These are phyloP conservation scores for Gamsiella multidivaricata DNA, from an alignment of 192 early-diverging fungal species.

Conservation along the genomic window DNA sequence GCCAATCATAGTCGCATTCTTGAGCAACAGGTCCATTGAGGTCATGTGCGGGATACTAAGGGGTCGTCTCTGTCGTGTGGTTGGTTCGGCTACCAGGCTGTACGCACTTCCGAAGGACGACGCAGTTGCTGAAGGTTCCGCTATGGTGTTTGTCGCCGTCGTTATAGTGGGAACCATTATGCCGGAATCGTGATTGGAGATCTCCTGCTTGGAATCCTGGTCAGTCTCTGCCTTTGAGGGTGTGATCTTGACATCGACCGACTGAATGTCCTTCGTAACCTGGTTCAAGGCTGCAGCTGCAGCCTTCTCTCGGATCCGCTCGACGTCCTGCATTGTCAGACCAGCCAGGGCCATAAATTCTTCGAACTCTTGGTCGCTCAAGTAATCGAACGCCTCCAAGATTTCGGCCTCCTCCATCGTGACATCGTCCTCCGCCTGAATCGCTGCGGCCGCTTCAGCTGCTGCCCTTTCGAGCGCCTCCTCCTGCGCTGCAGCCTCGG, in stretches of 20 bases:
- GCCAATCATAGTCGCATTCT: slow-evolving; percentile 33
- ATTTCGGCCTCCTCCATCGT: slow-evolving; percentile 48
- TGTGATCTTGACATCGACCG: neutral
- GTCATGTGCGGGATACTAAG: slow-evolving; percentile 38
- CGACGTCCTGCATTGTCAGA: slow-evolving; percentile 33
- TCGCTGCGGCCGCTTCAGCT: neutral
- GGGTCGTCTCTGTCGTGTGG: neutral
- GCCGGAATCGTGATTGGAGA: too few relatives aligned
- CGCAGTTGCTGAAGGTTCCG: neutral
- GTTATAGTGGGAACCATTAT: neutral
- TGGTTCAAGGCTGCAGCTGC: slow-evolving; percentile 26
- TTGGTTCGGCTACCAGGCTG: neutral
- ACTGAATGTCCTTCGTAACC: slow-evolving; percentile 41
- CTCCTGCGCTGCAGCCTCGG: slow-evolving; percentile 1
- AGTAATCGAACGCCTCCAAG: slow-evolving; percentile 48
- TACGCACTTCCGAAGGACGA: neutral
- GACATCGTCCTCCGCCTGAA: neutral
- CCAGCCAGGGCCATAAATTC: slow-evolving; percentile 40
- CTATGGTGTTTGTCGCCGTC: neutral
- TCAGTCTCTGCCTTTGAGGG: neutral
- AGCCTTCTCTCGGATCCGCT: slow-evolving; percentile 39
- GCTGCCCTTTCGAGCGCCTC: neutral
- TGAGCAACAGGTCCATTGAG: slow-evolving; percentile 46
- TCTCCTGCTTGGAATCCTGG: too few relatives aligned
- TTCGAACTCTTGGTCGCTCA: slow-evolving; percentile 37